Evolutionary conservation across 2,329 filamentous ascomycete species (phyloP).

Genomic region (Colletotrichum acutatum): DNA sequence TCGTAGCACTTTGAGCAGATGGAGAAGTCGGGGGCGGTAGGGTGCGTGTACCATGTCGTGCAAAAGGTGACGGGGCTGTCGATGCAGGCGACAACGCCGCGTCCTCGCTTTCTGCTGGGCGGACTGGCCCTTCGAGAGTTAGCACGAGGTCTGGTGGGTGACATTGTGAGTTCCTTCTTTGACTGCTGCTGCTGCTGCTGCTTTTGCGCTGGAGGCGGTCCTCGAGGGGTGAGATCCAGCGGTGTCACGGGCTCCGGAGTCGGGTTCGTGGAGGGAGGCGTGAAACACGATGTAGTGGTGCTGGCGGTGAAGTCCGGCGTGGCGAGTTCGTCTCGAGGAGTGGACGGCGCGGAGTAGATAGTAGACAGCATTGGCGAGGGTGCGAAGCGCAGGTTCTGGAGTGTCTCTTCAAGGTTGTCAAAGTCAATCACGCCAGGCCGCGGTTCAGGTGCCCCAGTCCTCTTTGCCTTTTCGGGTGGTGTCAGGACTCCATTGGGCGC

Average conservation of each 20-base stretch:
- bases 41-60: conserved; percentile 52
- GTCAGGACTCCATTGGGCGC: background rate
- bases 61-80: conserved; percentile 41
- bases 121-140: conserved; percentile 28
- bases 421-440: conserved; percentile 19
- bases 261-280: conserved; percentile 30
- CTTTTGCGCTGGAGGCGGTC: background rate
- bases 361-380: conserved; percentile 33
- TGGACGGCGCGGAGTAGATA: conserved; percentile 29
- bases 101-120: conserved; percentile 18
- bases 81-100: conserved; percentile 42
- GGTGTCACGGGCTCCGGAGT: conserved; percentile 24
- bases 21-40: conserved; percentile 43
- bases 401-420: conserved; percentile 29
- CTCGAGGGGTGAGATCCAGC: conserved; percentile 4
- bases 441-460: background rate
- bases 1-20: conserved; percentile 53
- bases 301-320: conserved; percentile 26
- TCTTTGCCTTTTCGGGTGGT: background rate
- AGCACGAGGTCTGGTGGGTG: conserved; percentile 19
- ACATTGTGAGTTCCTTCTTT: conserved; percentile 1
- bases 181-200: too few relatives aligned
- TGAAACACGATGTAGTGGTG: conserved; percentile 25
- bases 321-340: conserved; percentile 16
- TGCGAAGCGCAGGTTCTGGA: conserved; percentile 31